phyloP scores from a whole-genome alignment of 306 rosid species.

The Castanea mollissima region DNA sequence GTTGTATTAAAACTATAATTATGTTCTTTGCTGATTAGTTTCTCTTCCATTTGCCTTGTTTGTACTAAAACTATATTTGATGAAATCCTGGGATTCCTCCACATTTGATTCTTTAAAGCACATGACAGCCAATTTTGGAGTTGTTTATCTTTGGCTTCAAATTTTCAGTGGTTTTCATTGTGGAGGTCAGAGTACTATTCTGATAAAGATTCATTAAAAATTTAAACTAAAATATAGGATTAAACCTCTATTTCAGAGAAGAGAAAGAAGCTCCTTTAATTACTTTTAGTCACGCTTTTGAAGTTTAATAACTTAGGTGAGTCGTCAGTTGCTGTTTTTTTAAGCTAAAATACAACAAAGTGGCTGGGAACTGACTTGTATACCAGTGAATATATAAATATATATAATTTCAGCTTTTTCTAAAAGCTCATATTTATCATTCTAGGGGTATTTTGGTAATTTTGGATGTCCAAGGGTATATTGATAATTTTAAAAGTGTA shows the following conservation, averaged over 20 bases:
- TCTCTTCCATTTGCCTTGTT: no score
- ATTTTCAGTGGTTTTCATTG: not conserved
- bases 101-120: slow-evolving; percentile 29
- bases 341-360: slow-evolving; percentile 36
- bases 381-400: no score
- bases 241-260: slow-evolving; percentile 20
- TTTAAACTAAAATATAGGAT: slow-evolving; percentile 10
- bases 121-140: slow-evolving; percentile 48
- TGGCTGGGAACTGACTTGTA: slow-evolving; percentile 39
- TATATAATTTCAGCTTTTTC: no score
- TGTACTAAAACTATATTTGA: no score
- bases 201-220: slow-evolving; percentile 3
- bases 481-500: no score
- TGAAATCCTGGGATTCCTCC: slow-evolving; percentile 39
- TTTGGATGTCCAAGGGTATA: no score
- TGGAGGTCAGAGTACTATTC: slow-evolving; percentile 16
- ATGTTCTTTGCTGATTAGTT: no score
- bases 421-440: no score
- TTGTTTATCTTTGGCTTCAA: slow-evolving; percentile 27
- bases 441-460: no score
- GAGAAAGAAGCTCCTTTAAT: slow-evolving; percentile 37
- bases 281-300: slow-evolving; percentile 54
- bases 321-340: slow-evolving; percentile 25
- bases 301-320: slow-evolving; percentile 26
- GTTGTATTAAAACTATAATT: no score